Base-by-base conservation (phyloP, 1,284 basidiomycete genomes). In the Meripilus lineatus region DNA sequence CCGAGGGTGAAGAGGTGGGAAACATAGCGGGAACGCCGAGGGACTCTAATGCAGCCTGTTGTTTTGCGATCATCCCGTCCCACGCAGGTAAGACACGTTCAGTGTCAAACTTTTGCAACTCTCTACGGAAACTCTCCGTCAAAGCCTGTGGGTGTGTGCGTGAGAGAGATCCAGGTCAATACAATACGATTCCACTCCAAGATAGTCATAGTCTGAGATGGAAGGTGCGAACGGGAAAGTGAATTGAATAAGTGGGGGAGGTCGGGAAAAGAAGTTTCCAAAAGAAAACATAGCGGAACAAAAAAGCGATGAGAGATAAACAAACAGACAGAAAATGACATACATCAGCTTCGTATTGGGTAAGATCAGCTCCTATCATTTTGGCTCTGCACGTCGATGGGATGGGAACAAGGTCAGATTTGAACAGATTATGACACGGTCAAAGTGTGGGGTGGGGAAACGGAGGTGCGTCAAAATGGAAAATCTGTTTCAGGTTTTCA, bases 21-120 rank as follows among this genome's bases (percentile, higher is more conserved):
- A 76, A 85, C 81, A 90, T 89, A 2, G 77, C 70, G 13, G 87
- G 87, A 11, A 89, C 75, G 32, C 71, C 68, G 28, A 82, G 65
- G 23, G 69, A 58, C 54, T 79, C 77, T 32, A 90, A 66, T 21
- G 72, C 63, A 1, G 65, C 57, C 63, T 90, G 87, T 59, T 90
- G 87, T 52, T 76, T 77, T 39, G 74, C 63, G 25, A 81, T 61
- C n/a, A 90, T 69, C 18, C 73, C 75, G 54, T 85, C 86, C 85
- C 87, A 89, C 8, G 84, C 82, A 6, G 76, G 68, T 5, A 88
- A 58, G 8, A 71, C 80, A 34, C 81, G 72, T 44, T 85, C 77
- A 13, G 54, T 54, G 54, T 89, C 84, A 55, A 89, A 89, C 50
- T 70, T 74, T 24, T 61, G 62, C 32, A 89, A 57, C 50, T 88